phyloP scores from a whole-genome alignment of 768 basidiomycete genomes.

The Xerocomellus dryophilus region DNA sequence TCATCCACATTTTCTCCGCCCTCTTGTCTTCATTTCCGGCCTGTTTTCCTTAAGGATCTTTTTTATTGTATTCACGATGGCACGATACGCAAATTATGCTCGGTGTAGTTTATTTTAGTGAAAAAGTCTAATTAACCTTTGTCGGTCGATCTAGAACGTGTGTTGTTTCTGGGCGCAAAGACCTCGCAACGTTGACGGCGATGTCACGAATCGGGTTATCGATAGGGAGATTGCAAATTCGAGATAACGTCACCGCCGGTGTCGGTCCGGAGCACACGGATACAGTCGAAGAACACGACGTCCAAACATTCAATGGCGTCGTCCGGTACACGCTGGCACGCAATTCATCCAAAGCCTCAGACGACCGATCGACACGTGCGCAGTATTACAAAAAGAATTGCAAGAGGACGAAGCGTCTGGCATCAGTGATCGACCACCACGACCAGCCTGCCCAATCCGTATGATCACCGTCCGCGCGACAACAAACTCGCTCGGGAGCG shows the following conservation, averaged over 20 bases:
- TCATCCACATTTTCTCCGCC: background rate
- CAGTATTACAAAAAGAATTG: too few relatives aligned
- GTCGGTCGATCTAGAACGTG: background rate
- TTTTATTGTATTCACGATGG: constrained; percentile 3
- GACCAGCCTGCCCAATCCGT: too few relatives aligned
- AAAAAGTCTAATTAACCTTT: constrained; percentile 17
- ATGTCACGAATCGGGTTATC: background rate
- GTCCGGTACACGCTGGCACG: too few relatives aligned
- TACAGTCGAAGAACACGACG: too few relatives aligned
- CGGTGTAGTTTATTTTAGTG: constrained; percentile 28
- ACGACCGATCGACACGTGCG: too few relatives aligned
- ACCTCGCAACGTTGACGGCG: background rate
- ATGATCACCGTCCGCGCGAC: too few relatives aligned
- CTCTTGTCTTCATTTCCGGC: background rate
- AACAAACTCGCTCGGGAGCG: too few relatives aligned
- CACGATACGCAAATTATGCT: constrained; percentile 16
- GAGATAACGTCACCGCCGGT: background rate
- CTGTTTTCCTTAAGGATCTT: background rate
- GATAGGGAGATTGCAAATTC: background rate
- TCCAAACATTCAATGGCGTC: too few relatives aligned
- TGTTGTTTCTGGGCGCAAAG: background rate
- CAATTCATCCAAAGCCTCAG: too few relatives aligned
- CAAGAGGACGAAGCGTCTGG: too few relatives aligned
- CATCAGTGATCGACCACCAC: too few relatives aligned
- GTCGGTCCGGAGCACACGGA: too few relatives aligned